Base-by-base conservation (phyloP, 176 grass and related monocot species). In the Lolium perenne region DNA sequence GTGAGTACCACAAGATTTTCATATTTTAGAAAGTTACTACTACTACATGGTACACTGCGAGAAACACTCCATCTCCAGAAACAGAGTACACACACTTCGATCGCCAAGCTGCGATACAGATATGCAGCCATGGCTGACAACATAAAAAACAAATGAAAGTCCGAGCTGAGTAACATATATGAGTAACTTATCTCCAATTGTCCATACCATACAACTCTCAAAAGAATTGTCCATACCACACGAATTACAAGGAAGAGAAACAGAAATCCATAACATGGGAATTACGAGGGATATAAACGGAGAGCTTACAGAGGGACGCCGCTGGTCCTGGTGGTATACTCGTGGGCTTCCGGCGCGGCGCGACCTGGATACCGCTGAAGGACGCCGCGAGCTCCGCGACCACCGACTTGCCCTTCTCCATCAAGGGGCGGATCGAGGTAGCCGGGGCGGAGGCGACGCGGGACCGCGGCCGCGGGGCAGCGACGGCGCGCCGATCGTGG, bases 391-490 rank as follows among this genome's bases (percentile, higher is more conserved):
- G 75, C 61, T 93, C 87, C 1, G 66, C 68, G 45, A 82, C 81
- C 79, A 67, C 64, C 12, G 82, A 89, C 64, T 90, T 91, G 56
- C 85, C 92, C 51, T 90, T 95, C 7, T 93, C 91, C 95, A 97
- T 97, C 55, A 14, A 29, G 41, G 41, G 41, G 41, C 7, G 3
- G 41, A 43, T 43, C 41, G 32, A 35, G 69, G 69, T 46, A 71
- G 1, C 38, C 40, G 67, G 67, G 1, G 8, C 17, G 40, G 10
- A 23, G 71, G 71, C 46, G 71, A 48, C 3, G 22, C 21, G 22
- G 47, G 14, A 15, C 49, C 2, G 23, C 17, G 56, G 51, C 15
- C 1, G 51, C 51, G 51, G 51, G 72, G 14, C 7, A 22, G 64
- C 45, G 71, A 21, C n/a, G 13, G 22, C 7, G n/a, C 45, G 45